phyloP scores from a whole-genome alignment of 805 yeast species.

The Clavispora vitiphila region DNA sequence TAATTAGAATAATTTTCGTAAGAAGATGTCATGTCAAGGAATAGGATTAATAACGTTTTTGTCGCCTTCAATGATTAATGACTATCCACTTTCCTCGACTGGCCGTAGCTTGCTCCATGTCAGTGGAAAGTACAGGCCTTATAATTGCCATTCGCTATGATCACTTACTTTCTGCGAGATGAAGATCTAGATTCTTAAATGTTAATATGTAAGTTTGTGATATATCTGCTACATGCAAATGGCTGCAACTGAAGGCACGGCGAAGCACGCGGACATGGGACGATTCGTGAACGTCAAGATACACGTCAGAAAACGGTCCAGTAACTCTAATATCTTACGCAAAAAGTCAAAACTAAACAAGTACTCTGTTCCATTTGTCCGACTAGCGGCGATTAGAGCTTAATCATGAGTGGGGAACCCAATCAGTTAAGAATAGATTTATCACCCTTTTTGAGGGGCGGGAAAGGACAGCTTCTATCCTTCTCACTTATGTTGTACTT shows the following conservation, averaged over 20 bases:
- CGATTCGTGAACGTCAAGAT: not conserved
- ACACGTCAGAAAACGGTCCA: not conserved
- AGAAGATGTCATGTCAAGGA: not conserved
- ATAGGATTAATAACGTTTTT: not conserved
- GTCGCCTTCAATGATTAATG: not conserved
- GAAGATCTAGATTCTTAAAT: not conserved
- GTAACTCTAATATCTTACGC: too few relatives aligned
- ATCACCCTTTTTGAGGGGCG: too few relatives aligned
- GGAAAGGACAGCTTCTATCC: too few relatives aligned
- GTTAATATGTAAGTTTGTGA: not conserved
- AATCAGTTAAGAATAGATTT: too few relatives aligned
- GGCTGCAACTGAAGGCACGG: not conserved
- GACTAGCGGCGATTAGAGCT: not conserved
- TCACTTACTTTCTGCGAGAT: not conserved
- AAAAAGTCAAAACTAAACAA: not conserved
- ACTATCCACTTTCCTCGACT: not conserved
- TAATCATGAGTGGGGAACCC: too few relatives aligned
- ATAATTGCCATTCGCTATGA: not conserved
- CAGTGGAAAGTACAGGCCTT: not conserved
- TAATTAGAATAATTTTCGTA: not conserved
- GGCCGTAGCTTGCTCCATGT: not conserved
- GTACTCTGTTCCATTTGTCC: not conserved
- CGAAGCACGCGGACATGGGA: not conserved
- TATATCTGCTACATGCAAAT: not conserved
- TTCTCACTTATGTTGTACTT: too few relatives aligned